Percentiles rank a stretch among this genome's conserved stretches.
Conservation (phyloP, 768 basidiomycete genomes). For the Russula emetica region DNA sequence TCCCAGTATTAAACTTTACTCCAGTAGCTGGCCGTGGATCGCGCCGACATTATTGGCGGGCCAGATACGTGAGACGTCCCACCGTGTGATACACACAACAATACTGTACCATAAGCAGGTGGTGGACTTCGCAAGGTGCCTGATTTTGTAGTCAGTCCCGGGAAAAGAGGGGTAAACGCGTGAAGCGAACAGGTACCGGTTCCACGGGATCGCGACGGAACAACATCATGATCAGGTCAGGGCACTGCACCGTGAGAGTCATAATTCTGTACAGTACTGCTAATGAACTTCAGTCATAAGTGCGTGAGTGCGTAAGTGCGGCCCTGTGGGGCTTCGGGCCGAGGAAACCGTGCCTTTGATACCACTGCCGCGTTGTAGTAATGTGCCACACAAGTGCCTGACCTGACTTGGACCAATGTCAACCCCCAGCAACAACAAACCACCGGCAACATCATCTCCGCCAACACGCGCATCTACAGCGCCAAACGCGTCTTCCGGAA, state of each 20-base stretch:
- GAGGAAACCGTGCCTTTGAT: neutral
- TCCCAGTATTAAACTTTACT: neutral
- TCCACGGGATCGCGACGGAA: neutral
- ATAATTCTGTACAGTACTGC: too few relatives aligned
- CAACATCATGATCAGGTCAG: neutral
- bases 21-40: neutral
- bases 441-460: neutral
- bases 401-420: constrained; percentile 6
- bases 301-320: too few relatives aligned
- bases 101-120: neutral
- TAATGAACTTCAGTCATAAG: too few relatives aligned
- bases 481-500: neutral
- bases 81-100: neutral
- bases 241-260: neutral
- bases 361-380: neutral
- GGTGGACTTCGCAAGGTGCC: neutral
- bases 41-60: neutral
- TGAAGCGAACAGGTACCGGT: neutral
- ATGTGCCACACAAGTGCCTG: too few relatives aligned
- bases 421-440: neutral
- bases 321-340: neutral
- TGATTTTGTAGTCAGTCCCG: neutral
- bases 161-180: neutral
- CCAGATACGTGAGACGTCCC: neutral
- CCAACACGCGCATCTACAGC: neutral